Percentiles rank a stretch among this genome's conserved stretches.
Evolutionary conservation across 1,284 basidiomycete genomes (phyloP).

Genomic region (Puccinia hordei): DNA sequence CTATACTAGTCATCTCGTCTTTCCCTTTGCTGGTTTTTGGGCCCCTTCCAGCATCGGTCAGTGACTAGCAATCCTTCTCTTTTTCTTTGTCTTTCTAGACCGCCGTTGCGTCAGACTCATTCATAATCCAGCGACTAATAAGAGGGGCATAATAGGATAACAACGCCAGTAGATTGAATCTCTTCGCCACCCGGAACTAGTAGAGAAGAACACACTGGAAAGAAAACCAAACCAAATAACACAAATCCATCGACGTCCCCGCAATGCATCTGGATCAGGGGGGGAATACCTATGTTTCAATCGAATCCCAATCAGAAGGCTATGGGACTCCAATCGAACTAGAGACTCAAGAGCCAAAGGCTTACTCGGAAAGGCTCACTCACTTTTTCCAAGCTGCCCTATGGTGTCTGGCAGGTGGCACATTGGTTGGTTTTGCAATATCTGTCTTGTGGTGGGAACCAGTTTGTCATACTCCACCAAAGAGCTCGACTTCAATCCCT

Average conservation of each 20-base stretch:
- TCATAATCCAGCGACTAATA: no score
- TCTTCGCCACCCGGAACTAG: no score
- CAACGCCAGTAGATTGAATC: no score
- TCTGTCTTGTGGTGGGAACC: conserved; percentile 47
- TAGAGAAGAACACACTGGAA: no score
- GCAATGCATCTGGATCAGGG: not conserved
- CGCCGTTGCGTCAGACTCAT: no score
- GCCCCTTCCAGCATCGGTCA: no score
- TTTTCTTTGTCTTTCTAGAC: no score
- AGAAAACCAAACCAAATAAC: no score
- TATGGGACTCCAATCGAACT: not conserved
- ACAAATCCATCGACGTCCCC: not conserved
- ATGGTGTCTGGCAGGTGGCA: conserved; percentile 37
- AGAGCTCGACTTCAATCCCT: not conserved
- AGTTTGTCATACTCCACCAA: not conserved
- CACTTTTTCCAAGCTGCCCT: conserved; percentile 23
- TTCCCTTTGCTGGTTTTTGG: no score
- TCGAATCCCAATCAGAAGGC: conserved; percentile 12
- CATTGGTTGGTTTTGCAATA: conserved; percentile 40
- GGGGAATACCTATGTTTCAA: conserved; percentile 16
- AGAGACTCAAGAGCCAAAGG: not conserved
- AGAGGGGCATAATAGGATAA: no score
- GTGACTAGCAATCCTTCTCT: no score
- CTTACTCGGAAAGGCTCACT: not conserved
- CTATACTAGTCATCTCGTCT: no score